Percentiles rank a stretch among this genome's conserved stretches.
phyloP scores from a whole-genome alignment of 495 filamentous ascomycete species.

The Penicillium maclennaniae region DNA sequence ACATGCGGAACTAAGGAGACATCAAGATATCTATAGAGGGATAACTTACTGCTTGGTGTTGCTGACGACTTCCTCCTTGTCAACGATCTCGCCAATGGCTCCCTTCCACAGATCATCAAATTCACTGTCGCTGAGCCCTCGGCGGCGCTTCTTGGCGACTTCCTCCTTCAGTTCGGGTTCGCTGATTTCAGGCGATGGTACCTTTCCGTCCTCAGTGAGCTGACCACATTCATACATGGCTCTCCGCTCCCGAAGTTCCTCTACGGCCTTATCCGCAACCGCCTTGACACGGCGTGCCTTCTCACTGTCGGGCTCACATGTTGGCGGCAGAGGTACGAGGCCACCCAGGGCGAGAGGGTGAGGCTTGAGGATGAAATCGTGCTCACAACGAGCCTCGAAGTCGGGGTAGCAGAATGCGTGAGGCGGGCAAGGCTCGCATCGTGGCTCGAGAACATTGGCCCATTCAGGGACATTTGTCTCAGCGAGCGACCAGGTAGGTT shows the following conservation, averaged over 20 bases:
- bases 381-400: constrained; percentile 74
- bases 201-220: constrained; percentile 57
- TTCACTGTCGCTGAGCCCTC: constrained; percentile 76
- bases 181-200: constrained; percentile 59
- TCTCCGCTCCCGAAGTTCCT: constrained; percentile 78
- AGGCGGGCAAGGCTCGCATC: constrained; percentile 86
- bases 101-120: constrained; percentile 90
- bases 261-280: constrained; percentile 82
- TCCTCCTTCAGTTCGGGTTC: constrained; percentile 73
- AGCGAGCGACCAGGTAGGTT: constrained; percentile 51
- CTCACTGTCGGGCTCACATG: constrained; percentile 92
- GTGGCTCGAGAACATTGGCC: constrained; percentile 64
- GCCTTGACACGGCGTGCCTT: constrained; percentile 82
- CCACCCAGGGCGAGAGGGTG: constrained; percentile 83
- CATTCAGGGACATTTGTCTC: constrained; percentile 62
- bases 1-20: constrained; percentile 11
- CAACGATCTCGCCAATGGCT: constrained; percentile 79
- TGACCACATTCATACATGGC: constrained; percentile 91
- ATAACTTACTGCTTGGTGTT: constrained; percentile 72
- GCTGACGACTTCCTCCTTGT: constrained; percentile 75
- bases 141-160: constrained; percentile 67
- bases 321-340: constrained; percentile 77
- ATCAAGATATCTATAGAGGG: constrained; percentile 30
- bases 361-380: constrained; percentile 77
- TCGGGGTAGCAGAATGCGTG: constrained; percentile 86